These are phyloP conservation scores for Colletotrichum liaoningense DNA, from an alignment of 2,329 filamentous ascomycete species.

Conservation along the genomic window DNA sequence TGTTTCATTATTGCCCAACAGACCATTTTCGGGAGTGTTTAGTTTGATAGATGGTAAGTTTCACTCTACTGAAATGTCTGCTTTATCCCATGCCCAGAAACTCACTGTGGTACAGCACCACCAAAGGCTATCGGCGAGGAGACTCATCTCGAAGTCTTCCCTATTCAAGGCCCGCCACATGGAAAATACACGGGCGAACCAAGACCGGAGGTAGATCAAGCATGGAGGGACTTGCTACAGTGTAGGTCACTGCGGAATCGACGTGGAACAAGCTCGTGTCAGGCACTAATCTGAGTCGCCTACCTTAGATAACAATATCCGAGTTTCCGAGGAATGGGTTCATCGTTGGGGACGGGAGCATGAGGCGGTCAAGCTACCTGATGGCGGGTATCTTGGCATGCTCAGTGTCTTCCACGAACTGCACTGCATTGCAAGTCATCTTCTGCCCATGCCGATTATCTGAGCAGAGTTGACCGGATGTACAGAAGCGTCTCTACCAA, in stretches of 20 bases:
- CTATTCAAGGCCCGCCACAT: constrained; percentile 31
- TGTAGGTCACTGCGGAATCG: background rate
- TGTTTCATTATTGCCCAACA: background rate
- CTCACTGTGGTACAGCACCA: constrained; percentile 16
- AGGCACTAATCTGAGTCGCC: background rate
- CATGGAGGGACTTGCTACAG: constrained; percentile 31
- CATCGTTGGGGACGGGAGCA: constrained; percentile 29
- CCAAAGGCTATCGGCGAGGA: constrained; percentile 12
- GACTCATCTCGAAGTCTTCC: constrained; percentile 29
- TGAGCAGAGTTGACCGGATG: background rate
- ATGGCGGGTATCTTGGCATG: constrained; percentile 35
- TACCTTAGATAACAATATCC: constrained; percentile 29
- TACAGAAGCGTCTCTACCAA: constrained; percentile 31
- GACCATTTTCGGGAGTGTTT: background rate
- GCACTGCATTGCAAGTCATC: constrained; percentile 24
- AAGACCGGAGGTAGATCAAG: constrained; percentile 29
- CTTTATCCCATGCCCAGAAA: no score
- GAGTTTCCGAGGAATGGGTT: constrained; percentile 30
- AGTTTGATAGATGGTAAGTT: constrained; percentile 25
- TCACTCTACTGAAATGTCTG: background rate
- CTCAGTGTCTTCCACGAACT: constrained; percentile 33
- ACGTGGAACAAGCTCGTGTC: accelerated
- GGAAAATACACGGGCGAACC: constrained; percentile 31
- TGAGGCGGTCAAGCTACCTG: constrained; percentile 31
- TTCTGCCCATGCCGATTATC: background rate